Conservation (phyloP, 2,329 filamentous ascomycete genomes). For the Aspergillus jensenii region DNA sequence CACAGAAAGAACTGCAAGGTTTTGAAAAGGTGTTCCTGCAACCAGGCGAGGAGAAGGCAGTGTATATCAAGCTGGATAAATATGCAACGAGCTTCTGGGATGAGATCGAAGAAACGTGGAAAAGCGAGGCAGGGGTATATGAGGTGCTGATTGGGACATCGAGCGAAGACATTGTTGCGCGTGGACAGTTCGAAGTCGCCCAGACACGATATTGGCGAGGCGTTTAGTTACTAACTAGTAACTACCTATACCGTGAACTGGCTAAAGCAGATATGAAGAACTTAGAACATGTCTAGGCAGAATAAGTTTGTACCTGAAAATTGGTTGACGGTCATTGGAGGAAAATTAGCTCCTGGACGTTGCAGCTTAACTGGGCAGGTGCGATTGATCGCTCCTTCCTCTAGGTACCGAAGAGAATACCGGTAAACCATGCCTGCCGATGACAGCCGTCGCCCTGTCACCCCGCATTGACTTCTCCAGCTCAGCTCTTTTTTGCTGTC, state of each 20-base stretch:
- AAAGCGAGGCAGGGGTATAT: constrained; percentile 39
- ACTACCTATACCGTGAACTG: too few species aligned
- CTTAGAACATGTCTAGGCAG: too few species aligned
- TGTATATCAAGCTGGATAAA: constrained; percentile 31
- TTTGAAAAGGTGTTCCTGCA: constrained; percentile 46
- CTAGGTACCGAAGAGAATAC: too few species aligned
- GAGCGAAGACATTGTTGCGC: constrained; percentile 22
- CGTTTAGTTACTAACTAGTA: constrained; percentile 9
- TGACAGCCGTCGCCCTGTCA: too few species aligned
- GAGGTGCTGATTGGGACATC: constrained; percentile 38
- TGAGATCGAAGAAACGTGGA: constrained; percentile 42
- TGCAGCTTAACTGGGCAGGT: neutral
- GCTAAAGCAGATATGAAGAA: too few species aligned
- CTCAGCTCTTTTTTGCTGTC: neutral
- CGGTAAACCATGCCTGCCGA: too few species aligned
- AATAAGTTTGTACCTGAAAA: too few species aligned
- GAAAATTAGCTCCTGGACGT: neutral
- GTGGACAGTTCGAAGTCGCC: constrained; percentile 19
- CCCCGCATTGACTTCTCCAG: too few species aligned
- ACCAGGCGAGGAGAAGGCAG: constrained; percentile 34
- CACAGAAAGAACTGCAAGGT: constrained; percentile 46
- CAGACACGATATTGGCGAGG: constrained; percentile 25
- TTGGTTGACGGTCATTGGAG: constrained; percentile 7
- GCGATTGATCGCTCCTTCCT: too few species aligned
- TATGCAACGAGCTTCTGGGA: constrained; percentile 45